A percentile compares a stretch with the other conserved stretches of the same genome.
These are phyloP conservation scores for Picea glauca DNA, from an alignment of 75 land plant species.

Conservation along the genomic window DNA sequence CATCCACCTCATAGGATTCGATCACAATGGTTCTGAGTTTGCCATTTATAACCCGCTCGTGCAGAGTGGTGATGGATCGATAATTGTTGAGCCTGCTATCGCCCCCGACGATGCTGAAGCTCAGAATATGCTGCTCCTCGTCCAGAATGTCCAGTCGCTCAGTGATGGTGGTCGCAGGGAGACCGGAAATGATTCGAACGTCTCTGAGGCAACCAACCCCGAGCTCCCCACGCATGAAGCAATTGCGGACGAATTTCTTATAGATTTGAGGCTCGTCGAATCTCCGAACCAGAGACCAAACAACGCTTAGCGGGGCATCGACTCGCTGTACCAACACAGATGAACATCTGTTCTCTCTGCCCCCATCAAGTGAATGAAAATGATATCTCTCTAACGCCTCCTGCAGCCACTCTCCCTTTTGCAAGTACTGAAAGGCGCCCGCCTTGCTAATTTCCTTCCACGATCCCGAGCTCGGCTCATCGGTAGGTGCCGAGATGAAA, in stretches of 20 bases:
- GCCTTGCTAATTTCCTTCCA: no score
- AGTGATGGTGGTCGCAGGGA: slow-evolving; percentile 22
- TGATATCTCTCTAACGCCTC: no score
- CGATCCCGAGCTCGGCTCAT: no score
- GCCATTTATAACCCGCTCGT: slow-evolving; percentile 10
- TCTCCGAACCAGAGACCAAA: slow-evolving; percentile 67
- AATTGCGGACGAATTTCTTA: slow-evolving; percentile 56
- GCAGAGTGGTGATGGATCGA: slow-evolving; percentile 21
- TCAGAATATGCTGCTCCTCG: slow-evolving; percentile 15
- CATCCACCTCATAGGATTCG: slow-evolving; percentile 66
- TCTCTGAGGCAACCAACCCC: slow-evolving; percentile 14
- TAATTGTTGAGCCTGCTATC: slow-evolving; percentile 19
- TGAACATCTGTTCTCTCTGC: slow-evolving; percentile 3
- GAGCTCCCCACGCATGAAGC: slow-evolving; percentile 15
- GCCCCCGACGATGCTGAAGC: slow-evolving; percentile 17
- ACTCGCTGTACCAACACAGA: slow-evolving; percentile 11
- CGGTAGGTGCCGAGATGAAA: no score
- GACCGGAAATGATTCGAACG: slow-evolving; percentile 16
- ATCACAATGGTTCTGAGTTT: slow-evolving; percentile 34
- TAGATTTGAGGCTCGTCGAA: slow-evolving; percentile 66
- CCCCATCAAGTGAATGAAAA: no score
- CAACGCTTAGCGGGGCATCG: slow-evolving; percentile 29
- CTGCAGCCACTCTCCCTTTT: no score
- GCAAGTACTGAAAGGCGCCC: no score
- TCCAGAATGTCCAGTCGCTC: slow-evolving; percentile 19